Evolutionary conservation across 1,284 basidiomycete species (phyloP).

Genomic region (Ceratobasidium sp.): DNA sequence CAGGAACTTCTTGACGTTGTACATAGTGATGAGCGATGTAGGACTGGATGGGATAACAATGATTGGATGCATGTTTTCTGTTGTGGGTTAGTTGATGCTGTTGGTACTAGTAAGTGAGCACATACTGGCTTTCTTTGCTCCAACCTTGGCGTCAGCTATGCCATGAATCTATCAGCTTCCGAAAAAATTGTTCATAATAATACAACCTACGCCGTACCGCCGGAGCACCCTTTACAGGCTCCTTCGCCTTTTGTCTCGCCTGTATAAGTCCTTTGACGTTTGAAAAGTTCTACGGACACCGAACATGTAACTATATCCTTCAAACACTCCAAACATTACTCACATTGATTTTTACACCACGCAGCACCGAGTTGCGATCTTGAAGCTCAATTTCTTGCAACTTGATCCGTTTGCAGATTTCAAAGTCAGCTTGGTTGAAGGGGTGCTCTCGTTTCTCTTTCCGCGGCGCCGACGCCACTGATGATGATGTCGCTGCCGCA

Average conservation of each 20-base stretch:
- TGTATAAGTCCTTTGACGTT: constrained; percentile 70
- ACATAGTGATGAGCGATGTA: constrained; percentile 95
- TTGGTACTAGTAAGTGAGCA: not conserved
- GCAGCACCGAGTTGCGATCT: constrained; percentile 80
- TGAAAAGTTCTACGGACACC: constrained; percentile 73
- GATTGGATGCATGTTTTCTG: constrained; percentile 85
- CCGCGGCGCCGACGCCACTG: constrained; percentile 60
- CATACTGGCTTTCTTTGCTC: constrained; percentile 68
- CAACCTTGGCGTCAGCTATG: constrained; percentile 65
- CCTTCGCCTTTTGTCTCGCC: constrained; percentile 82
- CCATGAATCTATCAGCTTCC: constrained; percentile 1
- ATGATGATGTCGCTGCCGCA: constrained; percentile 57
- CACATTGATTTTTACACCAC: constrained; percentile 82
- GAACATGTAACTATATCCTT: not conserved
- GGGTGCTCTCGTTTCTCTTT: constrained; percentile 81
- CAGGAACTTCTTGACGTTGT: constrained; percentile 94
- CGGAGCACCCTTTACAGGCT: constrained; percentile 66
- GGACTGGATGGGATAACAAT: constrained; percentile 97
- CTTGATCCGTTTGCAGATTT: constrained; percentile 85
- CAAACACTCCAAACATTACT: constrained; percentile 51
- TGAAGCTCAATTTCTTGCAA: constrained; percentile 78
- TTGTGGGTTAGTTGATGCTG: constrained; percentile 20
- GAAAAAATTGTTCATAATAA: not conserved
- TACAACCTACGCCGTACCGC: constrained; percentile 24
- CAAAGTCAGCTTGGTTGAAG: constrained; percentile 80